Evolutionary conservation across 108 stramenopile species (phyloP), one percentile per base, ranked within the genome.

Genomic region (Phaeodactylum tricornutum): DNA sequence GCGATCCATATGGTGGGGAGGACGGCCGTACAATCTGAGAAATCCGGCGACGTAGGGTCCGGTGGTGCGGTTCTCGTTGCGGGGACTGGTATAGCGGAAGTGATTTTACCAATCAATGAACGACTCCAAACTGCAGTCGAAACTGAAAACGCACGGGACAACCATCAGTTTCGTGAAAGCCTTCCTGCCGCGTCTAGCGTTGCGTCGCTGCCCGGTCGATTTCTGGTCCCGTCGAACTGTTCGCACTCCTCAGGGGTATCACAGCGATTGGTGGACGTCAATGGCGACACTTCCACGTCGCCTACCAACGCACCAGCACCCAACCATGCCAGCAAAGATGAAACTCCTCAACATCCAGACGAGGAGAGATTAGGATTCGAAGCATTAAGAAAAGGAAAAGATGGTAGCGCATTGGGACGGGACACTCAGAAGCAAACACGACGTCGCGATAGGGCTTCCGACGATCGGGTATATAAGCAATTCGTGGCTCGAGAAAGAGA

Each of bases 31-130:
- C 27, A 53, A 1, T 29, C 35, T 15, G n/a, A 11, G 15, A 29
- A 49, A 8, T 12, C 26, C 41, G 58, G 22, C 1, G 44, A 59
- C 28, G 34, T 26, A 19, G 50, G 11, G 28, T 24, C 39, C 22
- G 51, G 43, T 2, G 57, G 34, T 29, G 60, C 50, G 4, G 47
- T 61, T 6, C 46, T 61, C 29, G 58, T 59, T 17, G 51, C 40
- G 12, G 60, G 60, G 20, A 53, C 60, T 5, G 60, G 60, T 0
- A 44, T 61, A 21, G 60, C 60, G 11, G 60, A 61, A 61, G 60
- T 61, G 5, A 52, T 61, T 6, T 52, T 61, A 28, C 60, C 60
- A n/a, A 37, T 23, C 17, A n/a, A 52, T 15, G 50, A 52, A 36
- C 33, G 50, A 2, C 12, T 52, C 14, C 21, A 34, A 27, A 2